Evolutionary conservation across 257 asterid genomes (phyloP).

Genomic region (Jaltomata sinuosa): DNA sequence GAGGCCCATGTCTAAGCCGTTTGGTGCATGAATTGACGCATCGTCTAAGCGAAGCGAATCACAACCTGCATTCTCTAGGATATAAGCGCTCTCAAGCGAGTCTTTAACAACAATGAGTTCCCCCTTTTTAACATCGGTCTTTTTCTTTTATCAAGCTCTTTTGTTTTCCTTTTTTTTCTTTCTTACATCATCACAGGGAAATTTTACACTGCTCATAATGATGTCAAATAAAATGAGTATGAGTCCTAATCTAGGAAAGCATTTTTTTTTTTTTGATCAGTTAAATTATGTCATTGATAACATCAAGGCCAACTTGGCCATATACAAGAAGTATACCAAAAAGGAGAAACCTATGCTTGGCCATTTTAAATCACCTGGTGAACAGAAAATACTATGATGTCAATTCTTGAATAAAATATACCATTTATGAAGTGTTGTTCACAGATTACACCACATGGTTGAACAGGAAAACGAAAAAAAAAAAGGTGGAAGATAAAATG

Average conservation of each 20-base stretch:
- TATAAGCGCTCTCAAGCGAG: not conserved
- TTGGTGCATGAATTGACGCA: not conserved
- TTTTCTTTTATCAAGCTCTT: not conserved
- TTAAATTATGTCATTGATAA: too few species aligned
- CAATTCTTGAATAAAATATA: not conserved
- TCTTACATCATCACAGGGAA: not conserved
- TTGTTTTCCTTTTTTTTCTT: too few species aligned
- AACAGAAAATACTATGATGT: not conserved
- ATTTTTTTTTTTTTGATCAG: too few species aligned
- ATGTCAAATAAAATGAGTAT: not conserved
- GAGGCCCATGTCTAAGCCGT: not conserved
- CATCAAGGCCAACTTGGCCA: too few species aligned
- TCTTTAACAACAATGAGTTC: not conserved
- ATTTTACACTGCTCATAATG: not conserved
- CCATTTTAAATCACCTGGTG: not conserved
- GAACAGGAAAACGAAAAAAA: not conserved
- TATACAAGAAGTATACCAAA: too few species aligned
- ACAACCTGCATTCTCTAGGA: not conserved
- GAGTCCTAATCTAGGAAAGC: not conserved
- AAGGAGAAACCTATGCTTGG: too few species aligned
- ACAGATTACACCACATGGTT: not conserved
- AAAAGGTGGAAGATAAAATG: not conserved
- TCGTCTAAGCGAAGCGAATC: not conserved
- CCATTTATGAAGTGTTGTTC: not conserved
- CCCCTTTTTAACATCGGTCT: not conserved